Evolutionary conservation across 306 rosid species (phyloP), one percentile per base, ranked within the genome.

Genomic region (Trifolium subterraneum): DNA sequence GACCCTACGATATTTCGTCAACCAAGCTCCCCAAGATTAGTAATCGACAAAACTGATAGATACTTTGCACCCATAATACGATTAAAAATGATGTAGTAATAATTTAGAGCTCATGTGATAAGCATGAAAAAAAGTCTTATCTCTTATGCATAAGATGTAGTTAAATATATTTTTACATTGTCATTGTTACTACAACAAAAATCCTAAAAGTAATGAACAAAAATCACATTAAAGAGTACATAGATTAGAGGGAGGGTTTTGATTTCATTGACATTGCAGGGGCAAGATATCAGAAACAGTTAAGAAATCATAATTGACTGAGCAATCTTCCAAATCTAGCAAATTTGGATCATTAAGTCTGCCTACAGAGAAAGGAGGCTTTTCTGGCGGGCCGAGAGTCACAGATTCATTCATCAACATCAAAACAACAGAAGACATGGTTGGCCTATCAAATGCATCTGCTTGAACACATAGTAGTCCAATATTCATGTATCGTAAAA

Each of bases 391-490:
- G 14, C 27, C 41, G 31, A 74, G 80, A 10, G 25, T 36, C 23
- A 59, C 35, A 5, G 82, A 23, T 74, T 83, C 73, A 68, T 54
- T 73, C 66, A 75, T 83, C 71, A 87, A 70, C 87, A 81, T 83
- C 44, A 59, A 16, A 61, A 83, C 86, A 27, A 83, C 71, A 1
- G 69, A 76, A 29, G 89, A 85, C 86, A 87, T 85, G 66, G 80
- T 83, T 61, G 89, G 91, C 62, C 86, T 83, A 13, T 75, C 80
- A 56, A 64, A 72, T 54, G 91, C 79, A 70, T 82, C 84, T 75
- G 73, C 87, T 80, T 87, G 91, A 45, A 76, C 89, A 68, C 90
- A 87, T 0, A 84, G 42, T 10, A 85, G 27, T 20, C 86, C 86
- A 65, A 85, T 81, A 14, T 82, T 61, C 80, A 82, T 51, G 77